Evolutionary conservation across 2,329 filamentous ascomycete genomes (phyloP).

Genomic region (Gyromitra esculenta): DNA sequence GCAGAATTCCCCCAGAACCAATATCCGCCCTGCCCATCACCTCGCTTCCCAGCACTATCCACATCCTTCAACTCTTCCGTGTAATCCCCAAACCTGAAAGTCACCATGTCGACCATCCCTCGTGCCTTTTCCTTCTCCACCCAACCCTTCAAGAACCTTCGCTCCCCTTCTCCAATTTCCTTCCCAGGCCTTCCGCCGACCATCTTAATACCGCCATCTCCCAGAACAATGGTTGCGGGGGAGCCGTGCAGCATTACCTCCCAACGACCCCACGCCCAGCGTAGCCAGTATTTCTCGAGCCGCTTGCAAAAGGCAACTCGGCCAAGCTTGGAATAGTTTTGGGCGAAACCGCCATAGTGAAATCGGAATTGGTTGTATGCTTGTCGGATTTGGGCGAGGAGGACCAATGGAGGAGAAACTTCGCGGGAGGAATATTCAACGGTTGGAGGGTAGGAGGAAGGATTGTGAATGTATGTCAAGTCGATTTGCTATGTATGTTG

Average conservation of each 20-base stretch:
- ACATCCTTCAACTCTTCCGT: constrained; percentile 55
- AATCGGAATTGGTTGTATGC: constrained; percentile 86
- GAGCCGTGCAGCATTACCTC: constrained; percentile 91
- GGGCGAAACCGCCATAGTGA: constrained; percentile 74
- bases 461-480: constrained; percentile 71
- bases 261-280: constrained; percentile 72
- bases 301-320: constrained; percentile 76
- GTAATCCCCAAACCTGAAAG: constrained; percentile 80
- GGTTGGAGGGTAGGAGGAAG: constrained; percentile 61
- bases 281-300: constrained; percentile 83
- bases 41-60: constrained; percentile 58
- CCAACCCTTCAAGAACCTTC: constrained; percentile 74
- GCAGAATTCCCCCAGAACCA: constrained; percentile 52
- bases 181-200: constrained; percentile 91
- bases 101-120: constrained; percentile 85
- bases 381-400: constrained; percentile 81
- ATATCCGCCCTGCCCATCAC: constrained; percentile 27
- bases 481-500: constrained; percentile 73
- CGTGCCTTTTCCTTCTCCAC: constrained; percentile 62
- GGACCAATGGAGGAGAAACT: constrained; percentile 80
- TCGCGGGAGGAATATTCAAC: constrained; percentile 88
- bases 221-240: constrained; percentile 71
- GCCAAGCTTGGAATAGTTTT: constrained; percentile 73
- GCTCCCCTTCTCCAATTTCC: constrained; percentile 93
- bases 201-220: constrained; percentile 86